These are phyloP conservation scores for Arctostaphylos glauca DNA, from an alignment of 148 eudicot genomes.

Conservation along the genomic window DNA sequence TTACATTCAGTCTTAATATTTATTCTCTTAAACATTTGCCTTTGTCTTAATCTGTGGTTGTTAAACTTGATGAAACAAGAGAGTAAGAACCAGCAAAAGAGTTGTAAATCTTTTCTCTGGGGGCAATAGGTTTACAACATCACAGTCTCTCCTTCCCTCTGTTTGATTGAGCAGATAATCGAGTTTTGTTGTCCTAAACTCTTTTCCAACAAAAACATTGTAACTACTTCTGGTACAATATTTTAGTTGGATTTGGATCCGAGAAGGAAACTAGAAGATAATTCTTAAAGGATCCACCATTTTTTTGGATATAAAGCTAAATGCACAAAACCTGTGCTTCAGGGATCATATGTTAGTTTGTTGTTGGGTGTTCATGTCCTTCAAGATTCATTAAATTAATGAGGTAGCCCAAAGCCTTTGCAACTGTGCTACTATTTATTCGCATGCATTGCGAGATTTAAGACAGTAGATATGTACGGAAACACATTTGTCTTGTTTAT, in stretches of 20 bases:
- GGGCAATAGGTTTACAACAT: background rate
- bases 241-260: background rate
- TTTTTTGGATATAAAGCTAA: background rate
- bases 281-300: background rate
- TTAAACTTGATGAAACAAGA: background rate
- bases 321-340: background rate
- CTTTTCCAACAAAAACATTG: background rate
- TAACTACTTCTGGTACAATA: background rate
- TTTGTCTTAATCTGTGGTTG: background rate
- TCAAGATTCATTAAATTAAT: background rate
- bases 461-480: background rate
- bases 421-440: background rate
- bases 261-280: background rate
- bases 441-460: background rate
- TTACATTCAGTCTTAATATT: background rate
- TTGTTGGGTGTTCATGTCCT: background rate
- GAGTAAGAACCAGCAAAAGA: background rate
- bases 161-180: background rate
- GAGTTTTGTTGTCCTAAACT: background rate
- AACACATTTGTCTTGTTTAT: background rate
- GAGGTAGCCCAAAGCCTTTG: background rate
- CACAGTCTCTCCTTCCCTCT: background rate
- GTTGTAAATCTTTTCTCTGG: too few relatives aligned
- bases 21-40: background rate
- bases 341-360: background rate